Evolutionary conservation across 305 asterid species (phyloP).

Genomic region (Caryopteris hybrid): DNA sequence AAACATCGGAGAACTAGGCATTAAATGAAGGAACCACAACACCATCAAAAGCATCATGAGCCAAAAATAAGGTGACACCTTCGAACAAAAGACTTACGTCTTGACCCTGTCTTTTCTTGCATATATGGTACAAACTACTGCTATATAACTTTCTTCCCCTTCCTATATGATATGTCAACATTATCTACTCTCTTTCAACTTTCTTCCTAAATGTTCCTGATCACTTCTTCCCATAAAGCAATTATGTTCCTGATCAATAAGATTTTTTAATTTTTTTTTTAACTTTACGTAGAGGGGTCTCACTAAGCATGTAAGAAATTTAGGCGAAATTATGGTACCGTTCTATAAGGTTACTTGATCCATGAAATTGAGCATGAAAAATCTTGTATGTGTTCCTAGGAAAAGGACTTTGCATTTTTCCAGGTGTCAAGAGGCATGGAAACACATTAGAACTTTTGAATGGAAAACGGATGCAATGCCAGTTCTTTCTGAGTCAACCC

Average conservation of each 20-base stretch:
- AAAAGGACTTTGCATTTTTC: no score
- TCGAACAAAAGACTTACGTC: not conserved
- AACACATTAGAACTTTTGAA: no score
- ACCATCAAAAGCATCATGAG: not conserved
- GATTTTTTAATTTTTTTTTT: no score
- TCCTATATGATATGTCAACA: not conserved
- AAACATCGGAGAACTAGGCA: constrained; percentile 14
- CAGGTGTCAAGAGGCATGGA: no score
- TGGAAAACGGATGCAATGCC: no score
- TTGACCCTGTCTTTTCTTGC: not conserved
- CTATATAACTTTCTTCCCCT: not conserved
- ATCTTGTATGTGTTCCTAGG: no score
- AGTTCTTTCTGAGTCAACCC: not conserved
- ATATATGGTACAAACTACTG: not conserved
- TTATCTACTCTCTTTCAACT: not conserved
- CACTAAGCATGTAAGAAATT: not conserved
- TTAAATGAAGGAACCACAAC: not conserved
- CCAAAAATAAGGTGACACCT: not conserved
- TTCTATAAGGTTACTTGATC: not conserved
- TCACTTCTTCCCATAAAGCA: not conserved
- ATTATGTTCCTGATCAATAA: no score
- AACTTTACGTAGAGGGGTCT: not conserved
- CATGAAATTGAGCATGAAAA: not conserved
- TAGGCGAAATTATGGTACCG: not conserved
- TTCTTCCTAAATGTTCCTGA: not conserved